Evolutionary conservation across 345 rosid species (phyloP).

Genomic region (Pistacia atlantica): DNA sequence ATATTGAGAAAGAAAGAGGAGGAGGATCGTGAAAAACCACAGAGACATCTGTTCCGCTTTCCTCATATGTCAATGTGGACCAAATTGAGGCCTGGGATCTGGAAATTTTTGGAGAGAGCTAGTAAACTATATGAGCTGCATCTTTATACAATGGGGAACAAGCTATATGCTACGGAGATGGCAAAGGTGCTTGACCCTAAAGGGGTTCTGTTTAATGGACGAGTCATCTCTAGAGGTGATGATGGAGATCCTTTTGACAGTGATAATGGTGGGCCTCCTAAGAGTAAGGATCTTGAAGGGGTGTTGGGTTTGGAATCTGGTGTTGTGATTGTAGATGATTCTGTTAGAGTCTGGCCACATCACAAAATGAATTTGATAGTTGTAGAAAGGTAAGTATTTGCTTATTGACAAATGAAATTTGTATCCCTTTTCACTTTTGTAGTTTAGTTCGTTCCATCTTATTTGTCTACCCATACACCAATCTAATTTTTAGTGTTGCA

Average conservation of each 20-base stretch:
- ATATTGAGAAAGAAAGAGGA: constrained; percentile 91
- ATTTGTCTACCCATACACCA: constrained; percentile 8
- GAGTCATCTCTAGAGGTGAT: constrained; percentile 97
- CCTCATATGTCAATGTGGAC: constrained; percentile 99
- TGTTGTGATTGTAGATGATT: constrained; percentile 94
- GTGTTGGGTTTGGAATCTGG: constrained; percentile 98
- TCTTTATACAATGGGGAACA: constrained; percentile 99
- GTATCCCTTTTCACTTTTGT: neutral
- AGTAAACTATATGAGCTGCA: constrained; percentile 89
- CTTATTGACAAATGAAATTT: constrained; percentile 4
- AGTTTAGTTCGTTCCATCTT: neutral
- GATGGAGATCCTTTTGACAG: constrained; percentile 82
- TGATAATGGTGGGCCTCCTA: constrained; percentile 81
- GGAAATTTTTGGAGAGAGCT: constrained; percentile 97
- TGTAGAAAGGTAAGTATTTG: constrained; percentile 75
- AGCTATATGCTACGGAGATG: constrained; percentile 98
- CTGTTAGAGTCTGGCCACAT: constrained; percentile 97
- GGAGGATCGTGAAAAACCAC: constrained; percentile 86
- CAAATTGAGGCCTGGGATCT: constrained; percentile 93
- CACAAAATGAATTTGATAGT: constrained; percentile 86
- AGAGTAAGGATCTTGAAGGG: constrained; percentile 98
- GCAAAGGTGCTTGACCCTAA: constrained; percentile 96
- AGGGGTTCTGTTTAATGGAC: constrained; percentile 84
- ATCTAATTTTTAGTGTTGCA: constrained; percentile 35
- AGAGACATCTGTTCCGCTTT: constrained; percentile 85